Percentiles rank a stretch among this genome's conserved stretches.
Conservation (phyloP, 2,329 filamentous ascomycete species). For the Claviceps capensis region DNA sequence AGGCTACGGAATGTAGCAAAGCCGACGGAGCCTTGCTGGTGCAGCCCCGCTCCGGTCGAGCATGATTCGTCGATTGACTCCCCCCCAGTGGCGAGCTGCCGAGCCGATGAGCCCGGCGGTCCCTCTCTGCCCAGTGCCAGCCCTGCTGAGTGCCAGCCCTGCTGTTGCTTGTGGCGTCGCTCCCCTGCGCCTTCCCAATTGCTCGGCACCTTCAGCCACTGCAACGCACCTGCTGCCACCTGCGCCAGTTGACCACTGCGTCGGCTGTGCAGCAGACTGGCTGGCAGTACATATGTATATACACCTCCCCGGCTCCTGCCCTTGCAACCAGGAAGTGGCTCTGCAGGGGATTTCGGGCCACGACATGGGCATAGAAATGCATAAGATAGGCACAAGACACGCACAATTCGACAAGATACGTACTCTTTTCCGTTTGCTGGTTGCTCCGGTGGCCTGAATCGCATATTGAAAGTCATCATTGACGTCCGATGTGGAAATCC, state of each 20-base stretch:
- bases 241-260: not conserved
- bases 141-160: not conserved
- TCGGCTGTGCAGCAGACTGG: too few relatives aligned
- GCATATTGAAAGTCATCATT: not conserved
- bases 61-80: not conserved
- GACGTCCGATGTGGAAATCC: too few relatives aligned
- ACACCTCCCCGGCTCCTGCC: conserved; percentile 3
- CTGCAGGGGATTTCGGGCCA: conserved; percentile 3
- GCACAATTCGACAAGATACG: not conserved
- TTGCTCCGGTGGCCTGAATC: not conserved
- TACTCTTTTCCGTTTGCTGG: not conserved
- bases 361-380: not conserved
- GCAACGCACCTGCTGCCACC: not conserved
- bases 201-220: conserved; percentile 4
- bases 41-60: not conserved
- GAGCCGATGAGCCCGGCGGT: not conserved
- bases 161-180: not conserved
- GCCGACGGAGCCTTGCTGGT: not conserved
- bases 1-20: not conserved
- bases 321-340: conserved; percentile 3
- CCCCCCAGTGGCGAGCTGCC: not conserved
- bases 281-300: too few relatives aligned
- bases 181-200: conserved; percentile 3
- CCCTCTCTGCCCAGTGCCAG: not conserved
- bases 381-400: not conserved